Evolutionary conservation across 208 protist genomes (phyloP).

Genomic region (Crithidia thermophila): DNA sequence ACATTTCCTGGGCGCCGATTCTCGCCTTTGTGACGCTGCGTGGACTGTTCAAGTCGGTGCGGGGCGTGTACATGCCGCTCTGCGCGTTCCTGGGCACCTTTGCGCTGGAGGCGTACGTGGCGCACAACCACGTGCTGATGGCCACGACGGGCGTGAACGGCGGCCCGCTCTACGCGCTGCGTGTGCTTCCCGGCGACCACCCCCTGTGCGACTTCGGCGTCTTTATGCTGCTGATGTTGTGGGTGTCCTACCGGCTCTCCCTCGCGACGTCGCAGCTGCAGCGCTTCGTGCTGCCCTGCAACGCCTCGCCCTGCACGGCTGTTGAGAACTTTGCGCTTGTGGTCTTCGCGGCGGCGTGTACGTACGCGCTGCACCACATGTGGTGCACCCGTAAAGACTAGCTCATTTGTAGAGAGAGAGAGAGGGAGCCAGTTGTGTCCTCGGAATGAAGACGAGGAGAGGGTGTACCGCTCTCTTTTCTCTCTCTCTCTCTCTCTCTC

Average conservation of each 20-base stretch:
- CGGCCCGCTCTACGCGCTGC: constrained; percentile 33
- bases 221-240: constrained; percentile 23
- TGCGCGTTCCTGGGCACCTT: constrained; percentile 70
- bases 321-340: constrained; percentile 26
- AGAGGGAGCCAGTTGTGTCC: no score
- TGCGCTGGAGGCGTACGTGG: constrained; percentile 90
- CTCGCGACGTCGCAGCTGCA: constrained; percentile 14
- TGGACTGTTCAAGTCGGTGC: constrained; percentile 50
- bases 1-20: constrained; percentile 71
- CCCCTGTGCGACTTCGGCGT: constrained; percentile 45
- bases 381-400: not conserved
- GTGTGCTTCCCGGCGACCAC: constrained; percentile 32
- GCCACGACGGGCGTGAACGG: constrained; percentile 44
- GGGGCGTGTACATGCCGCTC: constrained; percentile 48
- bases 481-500: constrained; percentile 5
- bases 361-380: constrained; percentile 2
- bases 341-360: not conserved
- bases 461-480: not conserved
- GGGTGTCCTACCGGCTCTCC: constrained; percentile 39
- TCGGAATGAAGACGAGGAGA: no score
- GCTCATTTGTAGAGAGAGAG: no score
- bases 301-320: constrained; percentile 11
- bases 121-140: constrained; percentile 76
- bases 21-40: constrained; percentile 65
- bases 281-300: constrained; percentile 29